Conservation (phyloP, 1,284 basidiomycete species). For the Cutaneotrichosporon cyanovorans region DNA sequence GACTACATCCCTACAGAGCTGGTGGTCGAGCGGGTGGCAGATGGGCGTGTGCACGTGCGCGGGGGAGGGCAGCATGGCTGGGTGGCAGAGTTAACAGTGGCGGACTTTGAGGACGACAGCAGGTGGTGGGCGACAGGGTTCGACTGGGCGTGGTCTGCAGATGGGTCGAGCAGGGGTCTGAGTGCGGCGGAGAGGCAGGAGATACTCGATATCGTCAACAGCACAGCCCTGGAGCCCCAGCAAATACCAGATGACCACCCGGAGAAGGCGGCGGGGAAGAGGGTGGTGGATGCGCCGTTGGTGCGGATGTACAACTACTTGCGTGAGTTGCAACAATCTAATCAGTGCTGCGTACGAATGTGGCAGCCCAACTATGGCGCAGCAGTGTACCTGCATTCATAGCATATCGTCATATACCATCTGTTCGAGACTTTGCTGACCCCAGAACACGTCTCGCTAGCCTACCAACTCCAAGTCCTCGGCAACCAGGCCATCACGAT, state of each 20-base stretch:
- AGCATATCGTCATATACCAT: no score
- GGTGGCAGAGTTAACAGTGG: conserved; percentile 33
- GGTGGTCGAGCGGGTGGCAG: conserved; percentile 25
- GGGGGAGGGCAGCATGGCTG: conserved; percentile 28
- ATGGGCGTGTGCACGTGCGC: conserved; percentile 31
- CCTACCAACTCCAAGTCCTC: conserved; percentile 38
- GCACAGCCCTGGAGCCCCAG: conserved; percentile 23
- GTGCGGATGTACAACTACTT: conserved; percentile 37
- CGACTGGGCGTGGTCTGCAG: conserved; percentile 35
- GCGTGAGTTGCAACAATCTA: no score
- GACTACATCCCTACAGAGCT: conserved; percentile 39
- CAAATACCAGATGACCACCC: conserved; percentile 8
- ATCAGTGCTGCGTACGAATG: no score
- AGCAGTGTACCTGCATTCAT: no score
- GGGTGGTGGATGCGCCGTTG: conserved; percentile 33
- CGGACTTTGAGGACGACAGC: conserved; percentile 32
- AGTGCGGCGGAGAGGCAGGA: conserved; percentile 30
- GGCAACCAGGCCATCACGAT: conserved; percentile 32
- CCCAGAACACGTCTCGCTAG: conserved; percentile 36
- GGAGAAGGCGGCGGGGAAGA: neutral
- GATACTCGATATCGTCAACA: conserved; percentile 37
- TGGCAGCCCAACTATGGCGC: no score
- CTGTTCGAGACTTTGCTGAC: no score
- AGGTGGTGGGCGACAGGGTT: conserved; percentile 41
- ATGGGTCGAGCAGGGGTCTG: conserved; percentile 17